Evolutionary conservation across 2,329 filamentous ascomycete genomes (phyloP).

Genomic region (Leptographium flavum): DNA sequence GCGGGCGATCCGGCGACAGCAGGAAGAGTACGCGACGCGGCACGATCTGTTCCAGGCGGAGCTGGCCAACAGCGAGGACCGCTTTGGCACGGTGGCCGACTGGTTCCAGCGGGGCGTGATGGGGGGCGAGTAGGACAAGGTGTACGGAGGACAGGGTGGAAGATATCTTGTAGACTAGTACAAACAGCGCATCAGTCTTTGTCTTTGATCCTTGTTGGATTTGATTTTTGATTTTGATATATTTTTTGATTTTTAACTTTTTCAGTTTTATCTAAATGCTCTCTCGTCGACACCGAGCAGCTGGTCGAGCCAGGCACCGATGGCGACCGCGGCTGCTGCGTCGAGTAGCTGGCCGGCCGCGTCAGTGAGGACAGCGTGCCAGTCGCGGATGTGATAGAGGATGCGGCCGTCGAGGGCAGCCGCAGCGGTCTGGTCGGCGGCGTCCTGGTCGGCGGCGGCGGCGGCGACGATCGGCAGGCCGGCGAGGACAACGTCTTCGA

Average conservation of each 20-base stretch:
- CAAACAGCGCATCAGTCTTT: no score
- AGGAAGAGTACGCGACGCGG: constrained; percentile 72
- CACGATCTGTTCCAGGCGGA: constrained; percentile 84
- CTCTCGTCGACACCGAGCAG: constrained; percentile 17
- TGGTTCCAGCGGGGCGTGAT: constrained; percentile 94
- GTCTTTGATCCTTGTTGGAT: no score
- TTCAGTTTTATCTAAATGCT: no score
- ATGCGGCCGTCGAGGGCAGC: constrained; percentile 11
- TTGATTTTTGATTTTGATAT: no score
- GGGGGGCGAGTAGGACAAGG: constrained; percentile 18
- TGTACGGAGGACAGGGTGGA: background rate
- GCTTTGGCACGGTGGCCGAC: constrained; percentile 82
- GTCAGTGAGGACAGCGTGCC: constrained; percentile 12
- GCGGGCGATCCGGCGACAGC: constrained; percentile 69
- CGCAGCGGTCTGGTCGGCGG: constrained; percentile 9
- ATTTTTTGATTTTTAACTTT: no score
- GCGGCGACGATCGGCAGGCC: constrained; percentile 11
- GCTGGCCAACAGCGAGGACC: constrained; percentile 60
- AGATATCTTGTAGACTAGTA: no score
- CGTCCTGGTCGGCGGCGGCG: background rate
- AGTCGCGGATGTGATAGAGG: constrained; percentile 17
- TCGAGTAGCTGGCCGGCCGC: constrained; percentile 8
- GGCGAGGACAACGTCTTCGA: constrained; percentile 16
- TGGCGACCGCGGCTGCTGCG: background rate
- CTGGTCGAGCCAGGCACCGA: constrained; percentile 17